Evolutionary conservation across 2,329 filamentous ascomycete genomes (phyloP), one percentile per base, ranked within the genome.

Genomic region (Penicillium vulpinum): DNA sequence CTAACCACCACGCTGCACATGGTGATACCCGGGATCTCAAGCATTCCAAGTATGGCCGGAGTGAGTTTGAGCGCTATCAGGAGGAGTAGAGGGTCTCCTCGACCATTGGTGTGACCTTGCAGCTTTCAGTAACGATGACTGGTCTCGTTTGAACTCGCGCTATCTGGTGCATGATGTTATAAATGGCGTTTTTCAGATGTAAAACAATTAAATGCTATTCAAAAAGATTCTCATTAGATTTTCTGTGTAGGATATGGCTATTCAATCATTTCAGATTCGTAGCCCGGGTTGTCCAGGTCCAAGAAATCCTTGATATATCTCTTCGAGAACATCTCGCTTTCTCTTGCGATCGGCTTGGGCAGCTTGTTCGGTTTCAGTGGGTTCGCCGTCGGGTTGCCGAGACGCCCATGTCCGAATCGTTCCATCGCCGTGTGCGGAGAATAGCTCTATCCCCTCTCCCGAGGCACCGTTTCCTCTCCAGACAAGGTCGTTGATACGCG

Each of bases 371-470:
- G 70, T 72, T 53, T 79, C 77, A 13, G 72, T 67, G 3, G 67
- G 69, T 33, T 73, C 75, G 6, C 79, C 77, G 5, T 82, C 84
- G 1, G 78, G 74, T 6, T 85, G 75, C 35, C 78, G 77, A 2
- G 90, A 89, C 64, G 82, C 81, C 92, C 93, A 97, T 4, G 85
- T 84, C 43, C 88, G 83, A 56, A 97, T 93, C 51, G 88, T 88
- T 0, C 93, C 93, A 70, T 97, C 91, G 3, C 88, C 81, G 67
- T 96, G 91, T 2, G 87, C 88, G 51, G 91, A 94, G 75, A 91
- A 95, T 56, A 97, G 83, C 62, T 88, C 86, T 1, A 88, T 71
- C 0, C 85, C 86, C 54, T 82, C 75, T 7, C 80, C 80, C 4
- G 80, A 81, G 2, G 78, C 77, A 15, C 82, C 81, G 22, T 83